phyloP scores from a whole-genome alignment of 805 yeast species.

The Limtongia smithiae region DNA sequence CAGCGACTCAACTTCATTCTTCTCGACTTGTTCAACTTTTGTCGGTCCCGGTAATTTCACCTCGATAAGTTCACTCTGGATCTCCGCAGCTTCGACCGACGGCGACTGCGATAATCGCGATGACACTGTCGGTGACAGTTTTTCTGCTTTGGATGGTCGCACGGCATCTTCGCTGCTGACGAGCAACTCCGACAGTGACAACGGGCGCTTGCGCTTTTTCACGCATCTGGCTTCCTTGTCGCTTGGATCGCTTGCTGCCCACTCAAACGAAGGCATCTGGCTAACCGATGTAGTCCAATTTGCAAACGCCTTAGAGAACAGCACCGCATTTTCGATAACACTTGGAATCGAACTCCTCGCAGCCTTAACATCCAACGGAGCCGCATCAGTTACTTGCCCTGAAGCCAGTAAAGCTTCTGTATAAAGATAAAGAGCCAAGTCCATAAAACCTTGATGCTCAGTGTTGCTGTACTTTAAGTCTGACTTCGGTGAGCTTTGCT shows the following conservation, averaged over 20 bases:
- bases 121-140: too few species aligned
- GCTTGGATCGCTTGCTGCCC: constrained; percentile 24
- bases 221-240: not conserved
- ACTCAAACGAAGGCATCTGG: constrained; percentile 9
- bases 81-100: too few species aligned
- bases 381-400: constrained; percentile 8
- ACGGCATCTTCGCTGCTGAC: not conserved
- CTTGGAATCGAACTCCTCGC: constrained; percentile 19
- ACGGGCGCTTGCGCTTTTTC: constrained; percentile 4
- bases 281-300: constrained; percentile 10
- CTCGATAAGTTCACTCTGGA: too few species aligned
- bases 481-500: not conserved
- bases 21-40: too few species aligned
- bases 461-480: not conserved
- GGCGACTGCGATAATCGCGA: too few species aligned
- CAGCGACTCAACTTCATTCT: too few species aligned
- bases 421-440: constrained; percentile 17
- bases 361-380: constrained; percentile 16
- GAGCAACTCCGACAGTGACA: not conserved
- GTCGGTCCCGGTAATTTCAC: too few species aligned
- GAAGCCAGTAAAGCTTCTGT: constrained; percentile 14
- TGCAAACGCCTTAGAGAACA: constrained; percentile 17
- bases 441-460: constrained; percentile 7
- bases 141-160: too few species aligned
- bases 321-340: constrained; percentile 11